These are phyloP conservation scores for Passiflora organensis DNA, from an alignment of 345 rosid genomes.

Conservation along the genomic window DNA sequence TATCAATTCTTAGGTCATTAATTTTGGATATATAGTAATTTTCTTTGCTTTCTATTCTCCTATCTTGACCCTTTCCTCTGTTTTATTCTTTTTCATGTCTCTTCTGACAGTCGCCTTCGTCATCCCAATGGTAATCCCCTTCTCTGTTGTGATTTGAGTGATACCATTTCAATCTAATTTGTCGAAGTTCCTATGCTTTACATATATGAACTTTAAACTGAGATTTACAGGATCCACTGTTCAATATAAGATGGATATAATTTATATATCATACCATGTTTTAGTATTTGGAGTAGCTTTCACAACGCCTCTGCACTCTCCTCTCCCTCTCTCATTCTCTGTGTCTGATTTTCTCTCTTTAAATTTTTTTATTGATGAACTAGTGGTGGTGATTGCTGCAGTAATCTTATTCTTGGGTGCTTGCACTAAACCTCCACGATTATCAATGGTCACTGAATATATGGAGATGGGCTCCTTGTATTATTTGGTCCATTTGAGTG, in stretches of 20 bases:
- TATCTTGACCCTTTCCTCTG: constrained; percentile 30
- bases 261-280: not conserved
- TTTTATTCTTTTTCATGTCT: constrained; percentile 23
- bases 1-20: constrained; percentile 83
- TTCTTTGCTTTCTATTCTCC: constrained; percentile 11
- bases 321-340: too few species aligned
- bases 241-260: not conserved
- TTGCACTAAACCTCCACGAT: constrained; percentile 83
- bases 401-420: constrained; percentile 98
- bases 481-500: constrained; percentile 75
- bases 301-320: not conserved
- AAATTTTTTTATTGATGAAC: constrained; percentile 9
- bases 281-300: not conserved
- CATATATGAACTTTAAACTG: too few species aligned
- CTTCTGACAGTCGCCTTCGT: constrained; percentile 74
- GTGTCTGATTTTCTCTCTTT: too few species aligned
- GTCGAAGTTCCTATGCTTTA: not conserved
- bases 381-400: constrained; percentile 36
- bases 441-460: constrained; percentile 94
- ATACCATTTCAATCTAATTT: not conserved
- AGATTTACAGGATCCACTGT: too few species aligned
- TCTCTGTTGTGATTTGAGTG: not conserved
- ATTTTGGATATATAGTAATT: constrained; percentile 17
- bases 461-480: constrained; percentile 97
- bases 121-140: constrained; percentile 85